These are phyloP conservation scores for Xylaria sp. DNA, from an alignment of 2,329 filamentous ascomycete genomes.

Conservation along the genomic window DNA sequence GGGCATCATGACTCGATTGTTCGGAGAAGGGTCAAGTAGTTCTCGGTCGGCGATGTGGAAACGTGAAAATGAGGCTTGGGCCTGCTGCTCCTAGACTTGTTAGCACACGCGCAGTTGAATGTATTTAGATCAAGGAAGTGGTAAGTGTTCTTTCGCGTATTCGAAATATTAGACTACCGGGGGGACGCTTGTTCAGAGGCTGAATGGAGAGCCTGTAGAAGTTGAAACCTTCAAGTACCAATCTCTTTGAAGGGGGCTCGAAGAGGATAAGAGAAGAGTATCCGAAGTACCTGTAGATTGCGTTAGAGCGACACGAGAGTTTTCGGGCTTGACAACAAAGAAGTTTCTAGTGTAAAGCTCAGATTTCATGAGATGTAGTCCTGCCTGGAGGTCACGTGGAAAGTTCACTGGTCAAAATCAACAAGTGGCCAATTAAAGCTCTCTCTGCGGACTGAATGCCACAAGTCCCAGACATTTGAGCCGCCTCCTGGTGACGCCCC, in stretches of 20 bases:
- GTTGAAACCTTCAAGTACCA: neutral
- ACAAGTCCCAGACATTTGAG: neutral
- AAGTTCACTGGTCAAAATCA: neutral
- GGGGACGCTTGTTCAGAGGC: neutral
- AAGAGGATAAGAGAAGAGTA: neutral
- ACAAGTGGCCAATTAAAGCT: neutral
- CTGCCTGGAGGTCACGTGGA: neutral
- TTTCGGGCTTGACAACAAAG: neutral
- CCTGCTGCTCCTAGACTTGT: neutral
- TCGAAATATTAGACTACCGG: neutral
- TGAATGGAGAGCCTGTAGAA: neutral
- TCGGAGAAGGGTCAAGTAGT: neutral
- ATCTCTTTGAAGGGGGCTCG: neutral
- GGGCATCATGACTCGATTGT: neutral
- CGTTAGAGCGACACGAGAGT: neutral
- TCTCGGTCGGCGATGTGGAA: neutral
- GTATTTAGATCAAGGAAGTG: no score
- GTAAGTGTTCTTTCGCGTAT: neutral
- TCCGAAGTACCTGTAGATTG: neutral
- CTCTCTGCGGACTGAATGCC: neutral
- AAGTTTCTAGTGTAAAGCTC: neutral
- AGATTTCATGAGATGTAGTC: conserved; percentile 17
- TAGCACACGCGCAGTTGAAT: neutral
- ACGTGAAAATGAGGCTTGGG: neutral
- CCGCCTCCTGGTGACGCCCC: neutral